A percentile compares a stretch with the other conserved stretches of the same genome.
phyloP scores from a whole-genome alignment of 2,329 filamentous ascomycete genomes.

The Aspergillus nomiae region DNA sequence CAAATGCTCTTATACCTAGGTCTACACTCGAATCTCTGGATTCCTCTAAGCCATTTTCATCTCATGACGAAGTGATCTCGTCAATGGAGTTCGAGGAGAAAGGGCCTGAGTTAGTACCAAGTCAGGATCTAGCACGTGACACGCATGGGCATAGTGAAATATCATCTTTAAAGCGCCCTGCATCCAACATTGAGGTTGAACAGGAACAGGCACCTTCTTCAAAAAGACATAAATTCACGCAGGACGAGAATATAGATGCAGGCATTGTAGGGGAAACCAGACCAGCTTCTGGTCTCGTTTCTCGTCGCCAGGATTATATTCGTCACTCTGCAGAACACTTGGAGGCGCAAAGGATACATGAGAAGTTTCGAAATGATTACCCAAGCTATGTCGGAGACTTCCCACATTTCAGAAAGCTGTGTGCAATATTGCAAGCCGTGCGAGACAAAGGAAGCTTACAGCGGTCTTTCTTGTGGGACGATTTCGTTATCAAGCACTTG shows the following conservation, averaged over 20 bases:
- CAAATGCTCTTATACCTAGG: constrained; percentile 9
- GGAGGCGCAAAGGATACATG: constrained; percentile 33
- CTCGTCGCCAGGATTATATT: constrained; percentile 26
- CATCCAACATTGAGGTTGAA: constrained; percentile 13
- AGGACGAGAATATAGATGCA: neutral
- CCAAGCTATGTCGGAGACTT: constrained; percentile 41
- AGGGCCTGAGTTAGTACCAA: neutral
- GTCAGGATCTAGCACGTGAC: constrained; percentile 4
- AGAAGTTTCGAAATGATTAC: constrained; percentile 43
- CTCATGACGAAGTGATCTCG: constrained; percentile 20
- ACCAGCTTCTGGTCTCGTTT: constrained; percentile 17
- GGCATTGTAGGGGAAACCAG: neutral
- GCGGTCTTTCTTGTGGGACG: constrained; percentile 47
- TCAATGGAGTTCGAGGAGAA: constrained; percentile 15
- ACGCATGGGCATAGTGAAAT: constrained; percentile 9
- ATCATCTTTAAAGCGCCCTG: constrained; percentile 17
- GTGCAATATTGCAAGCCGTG: constrained; percentile 37
- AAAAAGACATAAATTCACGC: constrained; percentile 12
- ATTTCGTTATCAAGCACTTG: constrained; percentile 47
- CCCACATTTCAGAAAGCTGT: constrained; percentile 42
- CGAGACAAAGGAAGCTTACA: constrained; percentile 31
- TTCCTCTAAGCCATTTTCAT: constrained; percentile 22
- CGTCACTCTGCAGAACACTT: constrained; percentile 18
- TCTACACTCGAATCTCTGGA: constrained; percentile 15
- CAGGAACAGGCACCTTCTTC: constrained; percentile 16